phyloP scores from a whole-genome alignment of 73 alveolate genomes.

The Paramecium bursaria region DNA sequence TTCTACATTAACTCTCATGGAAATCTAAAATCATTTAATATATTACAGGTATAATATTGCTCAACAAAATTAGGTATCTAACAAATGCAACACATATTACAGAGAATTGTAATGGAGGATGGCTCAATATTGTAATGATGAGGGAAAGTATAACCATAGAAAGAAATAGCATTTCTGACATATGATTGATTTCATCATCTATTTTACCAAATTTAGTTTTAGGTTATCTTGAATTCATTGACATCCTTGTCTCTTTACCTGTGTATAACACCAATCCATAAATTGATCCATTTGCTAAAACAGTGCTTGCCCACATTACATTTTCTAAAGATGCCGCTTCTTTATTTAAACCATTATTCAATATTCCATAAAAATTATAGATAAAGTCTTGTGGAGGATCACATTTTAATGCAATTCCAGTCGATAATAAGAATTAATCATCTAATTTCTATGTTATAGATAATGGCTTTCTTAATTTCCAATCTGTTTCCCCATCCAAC shows the following conservation, averaged over 20 bases:
- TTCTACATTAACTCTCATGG: slow-evolving; percentile 88
- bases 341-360: slow-evolving; percentile 25
- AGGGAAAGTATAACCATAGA: slow-evolving; percentile 82
- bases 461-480: slow-evolving; percentile 91
- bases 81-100: slow-evolving; percentile 57
- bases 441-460: slow-evolving; percentile 56
- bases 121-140: slow-evolving; percentile 75
- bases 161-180: slow-evolving; percentile 80
- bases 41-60: slow-evolving; percentile 90
- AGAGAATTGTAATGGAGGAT: slow-evolving; percentile 68
- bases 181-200: slow-evolving; percentile 91
- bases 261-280: slow-evolving; percentile 89
- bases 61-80: slow-evolving; percentile 83
- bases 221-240: slow-evolving; percentile 90
- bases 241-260: slow-evolving; percentile 93
- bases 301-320: slow-evolving; percentile 92
- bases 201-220: slow-evolving; percentile 88
- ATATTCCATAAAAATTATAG: slow-evolving; percentile 75
- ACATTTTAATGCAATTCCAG: background rate
- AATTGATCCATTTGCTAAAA: slow-evolving; percentile 87
- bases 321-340: slow-evolving; percentile 82
- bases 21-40: slow-evolving; percentile 35
- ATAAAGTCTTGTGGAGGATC: slow-evolving; percentile 74
- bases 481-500: slow-evolving; percentile 98
- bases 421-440: slow-evolving; percentile 46